Base-by-base conservation (phyloP, 2,329 filamentous ascomycete species). In the Phyllosticta capitalensis region DNA sequence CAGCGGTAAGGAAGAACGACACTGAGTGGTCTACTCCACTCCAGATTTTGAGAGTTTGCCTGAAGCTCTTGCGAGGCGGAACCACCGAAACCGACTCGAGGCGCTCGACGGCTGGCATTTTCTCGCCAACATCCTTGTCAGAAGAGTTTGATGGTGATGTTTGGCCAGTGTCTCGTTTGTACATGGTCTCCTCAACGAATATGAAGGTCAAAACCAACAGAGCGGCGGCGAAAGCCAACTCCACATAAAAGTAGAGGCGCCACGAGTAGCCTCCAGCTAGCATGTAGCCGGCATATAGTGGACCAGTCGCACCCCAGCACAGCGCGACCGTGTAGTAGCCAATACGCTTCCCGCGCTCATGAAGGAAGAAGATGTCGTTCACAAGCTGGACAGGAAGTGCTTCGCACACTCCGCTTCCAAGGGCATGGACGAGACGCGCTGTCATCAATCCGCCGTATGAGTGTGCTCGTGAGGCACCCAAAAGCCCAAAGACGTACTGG, bases 171-270 rank as follows among this genome's bases (percentile, higher is more conserved):
- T 55, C 51, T 17, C 63, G 56, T 56, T 70, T 71, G 63, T 84
- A 85, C 14, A 78, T 78, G 6, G 81, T 82, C 66, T 86, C 83
- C 63, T 85, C 82, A 62, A 83, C 80, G 64, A 85, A 67, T 59
- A 85, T 71, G 65, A 84, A 82, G 0, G 79, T 75, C 7, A 79
- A 64, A 51, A 82, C 70, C 61, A 73, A 70, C 54, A 73, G 66
- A 5, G 68, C 69, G 9, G 69, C 70, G 1, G 78, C 75, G 56
- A 85, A 84, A 2, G 81, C 82, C 54, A 82, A 76, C 62, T 80
- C 77, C 58, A 84, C 81, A 66, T 83, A 84, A 73, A 84, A 85
- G 72, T 81, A 85, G 0, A 84, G 76, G 17, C 79, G 74, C 81
- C 82, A 85, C 6, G 81, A 82, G 65, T 81, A 79, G 9, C 80